Conservation (phyloP, 2,329 filamentous ascomycete genomes). For the Epichloe sp. region DNA sequence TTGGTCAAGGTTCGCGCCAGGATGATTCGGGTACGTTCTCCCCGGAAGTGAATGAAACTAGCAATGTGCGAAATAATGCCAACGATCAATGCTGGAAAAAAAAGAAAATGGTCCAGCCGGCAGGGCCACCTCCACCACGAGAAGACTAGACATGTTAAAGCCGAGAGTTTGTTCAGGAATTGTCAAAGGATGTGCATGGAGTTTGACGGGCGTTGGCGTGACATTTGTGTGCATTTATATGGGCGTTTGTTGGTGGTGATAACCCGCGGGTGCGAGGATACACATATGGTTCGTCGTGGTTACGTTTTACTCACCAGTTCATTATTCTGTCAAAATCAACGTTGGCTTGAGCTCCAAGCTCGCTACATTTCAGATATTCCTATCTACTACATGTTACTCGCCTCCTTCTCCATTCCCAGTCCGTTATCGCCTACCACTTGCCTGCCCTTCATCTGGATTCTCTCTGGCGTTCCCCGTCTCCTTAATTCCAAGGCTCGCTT, state of each 20-base stretch:
- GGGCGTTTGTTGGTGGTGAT: neutral
- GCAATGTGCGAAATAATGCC: neutral
- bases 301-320: neutral
- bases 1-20: constrained; percentile 65
- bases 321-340: neutral
- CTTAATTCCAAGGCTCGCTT: constrained; percentile 46
- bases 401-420: neutral
- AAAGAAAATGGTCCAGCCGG: constrained; percentile 56
- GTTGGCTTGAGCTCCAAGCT: neutral
- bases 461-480: constrained; percentile 13
- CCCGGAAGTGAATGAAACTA: neutral
- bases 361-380: neutral
- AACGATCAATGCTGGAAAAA: neutral
- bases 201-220: neutral
- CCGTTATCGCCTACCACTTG: constrained; percentile 1
- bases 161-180: neutral
- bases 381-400: neutral
- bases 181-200: neutral
- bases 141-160: constrained; percentile 29
- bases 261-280: neutral
- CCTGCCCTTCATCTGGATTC: constrained; percentile 10
- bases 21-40: constrained; percentile 54
- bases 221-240: neutral
- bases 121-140: constrained; percentile 42
- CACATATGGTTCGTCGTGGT: neutral